Evolutionary conservation across 1,284 basidiomycete species (phyloP), one percentile per base, ranked within the genome.

Genomic region (Cronartium quercuum): DNA sequence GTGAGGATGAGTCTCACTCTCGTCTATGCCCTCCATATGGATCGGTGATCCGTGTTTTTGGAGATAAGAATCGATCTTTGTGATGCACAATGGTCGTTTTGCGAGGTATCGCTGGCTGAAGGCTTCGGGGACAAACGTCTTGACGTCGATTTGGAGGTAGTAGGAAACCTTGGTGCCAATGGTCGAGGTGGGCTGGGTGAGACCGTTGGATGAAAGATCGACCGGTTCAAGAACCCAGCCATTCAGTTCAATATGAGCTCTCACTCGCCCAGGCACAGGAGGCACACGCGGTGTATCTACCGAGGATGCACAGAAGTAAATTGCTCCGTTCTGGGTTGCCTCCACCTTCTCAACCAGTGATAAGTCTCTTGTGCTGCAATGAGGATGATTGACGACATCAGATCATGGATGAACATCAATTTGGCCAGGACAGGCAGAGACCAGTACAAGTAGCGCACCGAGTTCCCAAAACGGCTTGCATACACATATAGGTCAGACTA

Each of bases 401-500:
- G 2, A 29, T 29, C 41, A 34, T 6, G 61, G 44, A 18, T 29
- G 24, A 66, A 18, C 38, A 64, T 60, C 44, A n/a, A 34, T 44
- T 35, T 7, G 24, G 38, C 44, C 24, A 35, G 40, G 41, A 38
- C 6, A 57, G 18, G 24, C 55, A 60, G n/a, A 18, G 13, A 51
- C 12, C 18, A 55, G 13, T 9, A 35, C 51, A 55, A 29, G 29
- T 29, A 18, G 40, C 76, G 44, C 66, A 74, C 76, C 75, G 76
- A 15, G 78, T 76, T 34, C 79, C 78, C 9, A 78, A 75, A 35
- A 78, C 77, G 12, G 77, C 77, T 61, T 79, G 76, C 79, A 80
- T 80, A 75, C 61, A 77, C 79, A 79, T 79, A 73, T 80, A 80
- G 38, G 79, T 79, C 60, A 80, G 68, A 12, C 78, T 79, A 40